These are phyloP conservation scores for Collybia mongolica DNA, from an alignment of 768 basidiomycete genomes.

Conservation along the genomic window DNA sequence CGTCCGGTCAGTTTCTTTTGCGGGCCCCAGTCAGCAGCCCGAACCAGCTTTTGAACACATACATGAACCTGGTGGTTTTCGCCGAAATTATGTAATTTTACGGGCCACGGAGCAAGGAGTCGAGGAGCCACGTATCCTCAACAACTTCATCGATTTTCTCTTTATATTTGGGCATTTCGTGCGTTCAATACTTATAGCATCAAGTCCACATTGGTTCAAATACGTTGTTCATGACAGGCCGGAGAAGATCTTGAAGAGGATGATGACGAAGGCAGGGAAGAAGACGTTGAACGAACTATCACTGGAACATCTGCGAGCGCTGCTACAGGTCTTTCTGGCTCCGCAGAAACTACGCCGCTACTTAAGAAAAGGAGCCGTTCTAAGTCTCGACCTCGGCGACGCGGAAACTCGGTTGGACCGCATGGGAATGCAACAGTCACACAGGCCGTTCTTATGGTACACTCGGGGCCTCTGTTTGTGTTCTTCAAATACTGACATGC, in stretches of 20 bases:
- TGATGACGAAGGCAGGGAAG: constrained; percentile 80
- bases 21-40: constrained; percentile 50
- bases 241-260: constrained; percentile 89
- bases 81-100: constrained; percentile 81
- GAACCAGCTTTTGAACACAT: constrained; percentile 90
- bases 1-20: constrained; percentile 69
- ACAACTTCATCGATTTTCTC: constrained; percentile 93
- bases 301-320: constrained; percentile 14
- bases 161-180: constrained; percentile 97
- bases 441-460: constrained; percentile 91
- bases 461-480: constrained; percentile 15
- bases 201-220: no score
- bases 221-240: constrained; percentile 46
- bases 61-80: constrained; percentile 93
- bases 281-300: constrained; percentile 54
- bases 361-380: constrained; percentile 38
- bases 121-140: constrained; percentile 63
- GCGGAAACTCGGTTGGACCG: constrained; percentile 53
- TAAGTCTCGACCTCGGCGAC: constrained; percentile 53
- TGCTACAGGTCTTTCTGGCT: constrained; percentile 20
- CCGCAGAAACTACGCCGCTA: constrained; percentile 57
- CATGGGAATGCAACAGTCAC: constrained; percentile 88
- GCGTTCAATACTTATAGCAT: constrained; percentile 28
- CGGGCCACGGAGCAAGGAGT: constrained; percentile 66
- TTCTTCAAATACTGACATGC: constrained; percentile 1